phyloP scores from a whole-genome alignment of 306 rosid genomes.

The Potentilla sterilis region DNA sequence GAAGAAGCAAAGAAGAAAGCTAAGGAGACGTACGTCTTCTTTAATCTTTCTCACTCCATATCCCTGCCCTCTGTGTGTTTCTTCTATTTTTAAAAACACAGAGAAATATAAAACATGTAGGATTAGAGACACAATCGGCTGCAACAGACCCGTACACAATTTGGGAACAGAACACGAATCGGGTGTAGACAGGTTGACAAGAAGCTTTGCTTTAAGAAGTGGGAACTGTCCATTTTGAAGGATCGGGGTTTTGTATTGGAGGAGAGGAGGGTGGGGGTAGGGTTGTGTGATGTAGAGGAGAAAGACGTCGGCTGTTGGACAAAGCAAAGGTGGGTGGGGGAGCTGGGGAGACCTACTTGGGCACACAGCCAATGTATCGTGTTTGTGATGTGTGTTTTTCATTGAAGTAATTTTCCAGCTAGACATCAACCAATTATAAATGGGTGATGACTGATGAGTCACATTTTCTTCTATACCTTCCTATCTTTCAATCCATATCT shows the following conservation, averaged over 20 bases:
- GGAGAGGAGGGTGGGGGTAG: neutral
- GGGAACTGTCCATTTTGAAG: neutral
- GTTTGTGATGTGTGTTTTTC: neutral
- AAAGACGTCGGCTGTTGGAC: constrained; percentile 9
- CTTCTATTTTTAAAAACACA: neutral
- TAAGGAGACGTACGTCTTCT: constrained; percentile 34
- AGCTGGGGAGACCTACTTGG: neutral
- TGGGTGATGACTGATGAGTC: constrained; percentile 3
- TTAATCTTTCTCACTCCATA: constrained; percentile 3
- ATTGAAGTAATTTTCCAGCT: neutral
- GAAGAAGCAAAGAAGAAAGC: constrained; percentile 41
- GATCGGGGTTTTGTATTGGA: neutral
- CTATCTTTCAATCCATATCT: neutral
- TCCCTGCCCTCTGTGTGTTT: constrained; percentile 24
- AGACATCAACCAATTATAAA: neutral
- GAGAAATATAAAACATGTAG: neutral
- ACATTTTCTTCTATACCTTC: neutral
- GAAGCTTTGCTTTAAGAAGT: neutral
- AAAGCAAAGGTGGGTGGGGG: constrained; percentile 24
- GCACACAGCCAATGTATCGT: constrained; percentile 18
- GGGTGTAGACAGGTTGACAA: neutral
- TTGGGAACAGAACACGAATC: neutral
- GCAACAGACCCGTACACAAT: neutral
- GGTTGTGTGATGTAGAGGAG: neutral
- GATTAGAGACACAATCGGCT: neutral